These are phyloP conservation scores for Wickerhamomyces silvicola DNA, from an alignment of 805 yeast genomes.

Conservation along the genomic window DNA sequence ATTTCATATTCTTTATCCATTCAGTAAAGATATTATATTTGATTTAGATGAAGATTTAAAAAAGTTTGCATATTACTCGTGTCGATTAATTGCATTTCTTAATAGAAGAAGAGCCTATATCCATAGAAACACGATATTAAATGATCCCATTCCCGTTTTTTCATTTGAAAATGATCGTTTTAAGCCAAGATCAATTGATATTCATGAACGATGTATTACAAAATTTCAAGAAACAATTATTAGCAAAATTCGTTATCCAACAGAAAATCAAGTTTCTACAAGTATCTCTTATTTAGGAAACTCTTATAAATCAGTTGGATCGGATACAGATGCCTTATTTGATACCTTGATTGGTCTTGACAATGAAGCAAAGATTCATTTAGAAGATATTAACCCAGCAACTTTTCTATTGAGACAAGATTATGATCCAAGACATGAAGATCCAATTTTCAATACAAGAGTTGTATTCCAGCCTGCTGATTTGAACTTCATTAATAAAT, in stretches of 20 bases:
- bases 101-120: conserved; percentile 15
- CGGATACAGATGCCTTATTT: not conserved
- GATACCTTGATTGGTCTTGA: not conserved
- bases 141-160: conserved; percentile 16
- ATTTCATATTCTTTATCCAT: conserved; percentile 8
- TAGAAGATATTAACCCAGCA: conserved; percentile 6
- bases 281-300: conserved; percentile 2
- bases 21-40: conserved; percentile 7
- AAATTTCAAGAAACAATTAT: conserved; percentile 11
- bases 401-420: conserved; percentile 14
- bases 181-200: conserved; percentile 13
- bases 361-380: conserved; percentile 2
- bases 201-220: conserved; percentile 16
- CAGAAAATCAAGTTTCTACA: conserved; percentile 4
- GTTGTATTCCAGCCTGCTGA: conserved; percentile 12
- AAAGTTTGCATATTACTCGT: conserved; percentile 12
- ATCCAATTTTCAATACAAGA: conserved; percentile 12
- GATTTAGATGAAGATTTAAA: conserved; percentile 4
- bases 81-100: conserved; percentile 17
- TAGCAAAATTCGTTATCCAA: conserved; percentile 15
- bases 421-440: conserved; percentile 20
- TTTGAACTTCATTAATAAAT: conserved; percentile 11
- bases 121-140: conserved; percentile 11
- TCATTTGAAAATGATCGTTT: conserved; percentile 9
- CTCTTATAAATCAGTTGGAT: conserved; percentile 2